phyloP scores from a whole-genome alignment of 352 stramenopile genomes.

The Vaucheria bursata region DNA sequence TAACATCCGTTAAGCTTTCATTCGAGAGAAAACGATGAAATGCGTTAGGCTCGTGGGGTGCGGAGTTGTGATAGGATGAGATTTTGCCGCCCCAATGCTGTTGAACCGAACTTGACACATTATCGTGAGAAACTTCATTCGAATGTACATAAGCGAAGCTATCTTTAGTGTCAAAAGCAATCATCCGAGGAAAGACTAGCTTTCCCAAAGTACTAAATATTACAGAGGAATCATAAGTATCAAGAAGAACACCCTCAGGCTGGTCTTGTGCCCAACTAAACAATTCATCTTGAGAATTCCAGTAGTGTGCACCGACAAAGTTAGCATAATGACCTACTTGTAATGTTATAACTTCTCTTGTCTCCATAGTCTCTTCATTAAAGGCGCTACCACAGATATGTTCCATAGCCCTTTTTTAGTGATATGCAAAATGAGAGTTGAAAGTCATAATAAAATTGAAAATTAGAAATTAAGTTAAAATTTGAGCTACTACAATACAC shows the following conservation, averaged over 20 bases:
- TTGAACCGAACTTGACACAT: too few relatives aligned
- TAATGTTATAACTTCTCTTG: not conserved
- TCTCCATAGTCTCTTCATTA: too few relatives aligned
- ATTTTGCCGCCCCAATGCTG: not conserved
- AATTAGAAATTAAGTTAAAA: too few relatives aligned
- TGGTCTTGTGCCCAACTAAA: not conserved
- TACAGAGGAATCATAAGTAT: not conserved
- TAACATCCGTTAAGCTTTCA: too few relatives aligned
- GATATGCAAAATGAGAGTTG: too few relatives aligned
- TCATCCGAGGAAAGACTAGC: constrained; percentile 16
- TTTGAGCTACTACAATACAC: too few relatives aligned
- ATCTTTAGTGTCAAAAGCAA: constrained; percentile 36
- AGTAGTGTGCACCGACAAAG: constrained; percentile 42
- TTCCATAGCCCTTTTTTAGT: too few relatives aligned
- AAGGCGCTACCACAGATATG: too few relatives aligned
- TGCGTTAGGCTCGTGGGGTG: not conserved
- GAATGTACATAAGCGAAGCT: not conserved
- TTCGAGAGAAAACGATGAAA: not conserved
- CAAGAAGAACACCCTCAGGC: not conserved
- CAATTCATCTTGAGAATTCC: constrained; percentile 44
- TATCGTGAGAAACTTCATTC: too few relatives aligned
- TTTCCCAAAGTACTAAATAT: not conserved
- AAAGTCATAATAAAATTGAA: too few relatives aligned
- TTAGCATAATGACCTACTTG: constrained; percentile 35
- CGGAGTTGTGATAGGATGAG: not conserved